Evolutionary conservation across 495 filamentous ascomycete species (phyloP).

Genomic region (Penicillium parvum): DNA sequence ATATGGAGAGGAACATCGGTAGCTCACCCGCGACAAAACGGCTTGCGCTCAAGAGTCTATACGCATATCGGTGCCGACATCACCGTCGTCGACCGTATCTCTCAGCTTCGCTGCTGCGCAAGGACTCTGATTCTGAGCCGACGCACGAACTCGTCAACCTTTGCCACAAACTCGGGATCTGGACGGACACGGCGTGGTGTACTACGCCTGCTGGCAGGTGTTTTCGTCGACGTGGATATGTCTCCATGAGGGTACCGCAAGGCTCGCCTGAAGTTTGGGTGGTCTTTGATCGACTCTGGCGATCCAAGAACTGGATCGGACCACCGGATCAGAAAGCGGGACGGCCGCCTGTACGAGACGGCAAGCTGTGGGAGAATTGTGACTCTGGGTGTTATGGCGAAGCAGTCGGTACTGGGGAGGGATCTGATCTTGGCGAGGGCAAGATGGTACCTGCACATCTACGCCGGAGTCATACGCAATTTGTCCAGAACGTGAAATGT

Average conservation of each 20-base stretch:
- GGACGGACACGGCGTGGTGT: conserved; percentile 63
- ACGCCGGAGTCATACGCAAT: conserved; percentile 50
- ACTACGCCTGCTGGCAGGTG: conserved; percentile 57
- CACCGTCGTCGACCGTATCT: conserved; percentile 57
- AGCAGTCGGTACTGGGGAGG: conserved; percentile 46
- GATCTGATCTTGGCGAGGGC: conserved; percentile 44
- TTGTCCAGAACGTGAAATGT: conserved; percentile 51
- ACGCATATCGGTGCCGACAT: conserved; percentile 58
- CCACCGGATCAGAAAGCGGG: conserved; percentile 22
- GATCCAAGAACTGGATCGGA: conserved; percentile 57
- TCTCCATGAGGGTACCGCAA: conserved; percentile 47
- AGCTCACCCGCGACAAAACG: conserved; percentile 31
- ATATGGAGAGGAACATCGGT: conserved; percentile 34
- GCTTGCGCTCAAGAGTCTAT: conserved; percentile 56
- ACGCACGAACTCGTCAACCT: conserved; percentile 61
- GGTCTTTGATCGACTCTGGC: conserved; percentile 60
- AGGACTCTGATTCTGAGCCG: conserved; percentile 58
- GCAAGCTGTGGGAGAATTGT: conserved; percentile 55
- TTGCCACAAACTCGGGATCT: conserved; percentile 56
- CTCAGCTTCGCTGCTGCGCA: conserved; percentile 48
- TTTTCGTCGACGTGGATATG: conserved; percentile 54
- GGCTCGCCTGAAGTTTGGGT: conserved; percentile 57
- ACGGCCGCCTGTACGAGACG: conserved; percentile 30
- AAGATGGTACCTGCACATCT: conserved; percentile 53
- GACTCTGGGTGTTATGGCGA: conserved; percentile 54